Conservation (phyloP, 2,329 filamentous ascomycete genomes). For the Sclerotinia trifoliorum region DNA sequence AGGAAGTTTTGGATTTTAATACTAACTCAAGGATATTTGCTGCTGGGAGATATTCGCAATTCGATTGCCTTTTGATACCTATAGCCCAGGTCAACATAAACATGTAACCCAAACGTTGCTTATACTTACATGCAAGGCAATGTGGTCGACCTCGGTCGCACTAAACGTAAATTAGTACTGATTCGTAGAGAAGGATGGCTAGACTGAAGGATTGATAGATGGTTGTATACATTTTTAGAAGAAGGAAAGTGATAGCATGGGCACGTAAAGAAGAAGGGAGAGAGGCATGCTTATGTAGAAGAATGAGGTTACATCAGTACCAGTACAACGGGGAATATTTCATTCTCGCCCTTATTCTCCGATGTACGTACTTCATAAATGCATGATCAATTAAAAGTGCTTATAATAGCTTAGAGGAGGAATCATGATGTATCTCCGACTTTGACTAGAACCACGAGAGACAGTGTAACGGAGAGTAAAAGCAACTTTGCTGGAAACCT, state of each 20-base stretch:
- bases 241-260: neutral
- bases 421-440: neutral
- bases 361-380: neutral
- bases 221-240: neutral
- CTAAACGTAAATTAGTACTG: conserved; percentile 43
- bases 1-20: conserved; percentile 1
- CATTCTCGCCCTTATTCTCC: neutral
- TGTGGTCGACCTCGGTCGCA: conserved; percentile 73
- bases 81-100: conserved; percentile 35
- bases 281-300: neutral
- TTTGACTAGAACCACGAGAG: neutral
- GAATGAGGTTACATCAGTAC: neutral
- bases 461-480: neutral
- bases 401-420: neutral
- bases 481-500: conserved; percentile 14
- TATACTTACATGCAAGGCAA: conserved; percentile 59
- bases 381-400: neutral
- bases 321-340: neutral
- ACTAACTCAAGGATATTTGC: conserved; percentile 74
- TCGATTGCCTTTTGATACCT: conserved; percentile 74
- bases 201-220: neutral
- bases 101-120: conserved; percentile 14
- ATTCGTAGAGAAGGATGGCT: neutral
- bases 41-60: conserved; percentile 72
- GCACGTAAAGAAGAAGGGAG: neutral